A percentile compares a stretch with the other conserved stretches of the same genome.
phyloP scores from a whole-genome alignment of 176 grass and related monocot species.

The Urochloa ruziziensis region DNA sequence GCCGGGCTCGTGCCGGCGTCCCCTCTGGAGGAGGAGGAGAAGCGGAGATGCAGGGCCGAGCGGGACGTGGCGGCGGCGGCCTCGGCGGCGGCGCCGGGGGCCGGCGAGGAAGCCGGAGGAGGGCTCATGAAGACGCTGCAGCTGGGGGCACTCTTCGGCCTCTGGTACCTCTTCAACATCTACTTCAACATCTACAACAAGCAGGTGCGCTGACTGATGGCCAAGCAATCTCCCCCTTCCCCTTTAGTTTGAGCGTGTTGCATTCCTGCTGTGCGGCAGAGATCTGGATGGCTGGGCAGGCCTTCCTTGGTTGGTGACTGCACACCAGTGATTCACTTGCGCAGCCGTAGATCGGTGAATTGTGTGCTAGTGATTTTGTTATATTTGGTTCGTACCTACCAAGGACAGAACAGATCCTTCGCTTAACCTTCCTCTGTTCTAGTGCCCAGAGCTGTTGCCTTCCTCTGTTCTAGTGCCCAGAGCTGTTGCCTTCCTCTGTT shows the following conservation, averaged over 20 bases:
- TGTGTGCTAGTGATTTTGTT: too few species aligned
- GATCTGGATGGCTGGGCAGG: neutral
- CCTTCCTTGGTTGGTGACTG: neutral
- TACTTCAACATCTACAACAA: slow-evolving; percentile 96
- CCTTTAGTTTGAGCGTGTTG: neutral
- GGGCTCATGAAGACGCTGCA: slow-evolving; percentile 47
- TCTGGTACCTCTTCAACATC: slow-evolving; percentile 93
- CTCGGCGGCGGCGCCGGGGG: neutral
- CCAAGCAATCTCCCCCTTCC: neutral
- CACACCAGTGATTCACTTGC: neutral
- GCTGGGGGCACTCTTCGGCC: slow-evolving; percentile 61
- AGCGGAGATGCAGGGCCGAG: neutral
- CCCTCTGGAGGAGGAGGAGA: slow-evolving; percentile 13
- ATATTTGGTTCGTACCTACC: neutral
- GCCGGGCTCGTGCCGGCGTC: slow-evolving; percentile 35
- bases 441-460: too few species aligned
- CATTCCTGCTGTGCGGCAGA: neutral
- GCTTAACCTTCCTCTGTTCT: too few species aligned
- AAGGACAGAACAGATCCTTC: neutral
- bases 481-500: too few species aligned
- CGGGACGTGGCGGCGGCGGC: neutral
- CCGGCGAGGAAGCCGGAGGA: neutral
- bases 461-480: too few species aligned
- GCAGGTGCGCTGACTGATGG: slow-evolving; percentile 35
- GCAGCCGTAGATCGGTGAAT: too few species aligned